These are phyloP conservation scores for Pseudopyricularia cyperi DNA, from an alignment of 2,329 filamentous ascomycete species.

Conservation along the genomic window DNA sequence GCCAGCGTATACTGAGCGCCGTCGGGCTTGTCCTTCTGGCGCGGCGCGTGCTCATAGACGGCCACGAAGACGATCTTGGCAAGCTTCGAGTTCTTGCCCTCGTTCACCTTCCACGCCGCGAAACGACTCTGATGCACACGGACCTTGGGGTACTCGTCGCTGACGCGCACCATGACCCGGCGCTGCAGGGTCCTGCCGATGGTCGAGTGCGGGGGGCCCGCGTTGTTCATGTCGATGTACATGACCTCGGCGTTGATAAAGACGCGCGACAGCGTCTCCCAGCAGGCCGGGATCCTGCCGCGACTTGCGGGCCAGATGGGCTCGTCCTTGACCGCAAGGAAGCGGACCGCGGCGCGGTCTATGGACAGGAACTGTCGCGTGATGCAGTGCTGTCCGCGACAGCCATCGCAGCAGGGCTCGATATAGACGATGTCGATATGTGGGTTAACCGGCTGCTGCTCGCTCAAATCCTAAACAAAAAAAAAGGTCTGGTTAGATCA, in stretches of 20 bases:
- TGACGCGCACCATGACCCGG: background rate
- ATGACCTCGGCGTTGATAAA: slow-evolving; percentile 1
- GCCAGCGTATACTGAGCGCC: background rate
- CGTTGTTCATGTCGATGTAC: slow-evolving; percentile 2
- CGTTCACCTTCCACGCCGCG: background rate
- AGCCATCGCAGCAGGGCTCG: slow-evolving; percentile 3
- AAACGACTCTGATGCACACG: background rate
- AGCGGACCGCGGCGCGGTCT: slow-evolving; percentile 2
- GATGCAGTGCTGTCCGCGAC: slow-evolving; percentile 1
- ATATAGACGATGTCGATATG: slow-evolving; percentile 1
- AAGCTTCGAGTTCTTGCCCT: background rate
- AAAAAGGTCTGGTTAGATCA: background rate
- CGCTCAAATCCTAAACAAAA: background rate
- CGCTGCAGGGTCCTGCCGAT: background rate
- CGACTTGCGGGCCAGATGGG: background rate
- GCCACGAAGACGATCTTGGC: background rate
- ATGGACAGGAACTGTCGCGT: background rate
- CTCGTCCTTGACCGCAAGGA: background rate
- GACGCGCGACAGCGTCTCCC: background rate
- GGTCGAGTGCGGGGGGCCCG: background rate
- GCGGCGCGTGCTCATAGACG: background rate
- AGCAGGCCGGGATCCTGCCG: background rate
- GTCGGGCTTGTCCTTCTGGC: background rate
- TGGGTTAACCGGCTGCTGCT: slow-evolving; percentile 1
- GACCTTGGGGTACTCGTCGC: background rate